Base-by-base conservation (phyloP, 148 eudicot species). In the Cornus florida region DNA sequence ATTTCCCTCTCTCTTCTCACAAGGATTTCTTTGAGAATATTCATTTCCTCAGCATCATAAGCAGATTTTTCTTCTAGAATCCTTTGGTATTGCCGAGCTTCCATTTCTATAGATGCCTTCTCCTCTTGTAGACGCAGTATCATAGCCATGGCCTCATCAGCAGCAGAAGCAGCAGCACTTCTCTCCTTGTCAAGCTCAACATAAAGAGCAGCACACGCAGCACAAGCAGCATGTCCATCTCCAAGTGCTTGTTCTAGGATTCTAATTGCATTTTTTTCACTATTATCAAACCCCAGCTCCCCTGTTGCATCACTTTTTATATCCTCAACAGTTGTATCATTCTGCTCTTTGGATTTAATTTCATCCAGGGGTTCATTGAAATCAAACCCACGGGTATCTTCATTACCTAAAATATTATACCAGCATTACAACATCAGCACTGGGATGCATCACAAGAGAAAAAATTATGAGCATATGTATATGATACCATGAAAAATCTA, bases 61-160 rank as follows among this genome's bases (percentile, higher is more conserved):
- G 89, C 84, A 23, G 98, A 92, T 74, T 94, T 96, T 72, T 96
- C 98, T 86, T 96, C 99, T 70, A 94, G 76, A 39, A 93, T 92
- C 87, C 99, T 92, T 78, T 92, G 95, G 83, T 91, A 93, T 73
- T 96, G 99, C 11, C 94, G 91, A 74, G 98, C 94, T 83, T 94
- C 98, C 89, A 96, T 92, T 86, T 91, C 98, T 57, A 93, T 78
- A 38, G 97, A 87, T 77, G 95, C 98, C 83, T 96, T 96, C 87
- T 96, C 99, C 77, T 93, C 95, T 79, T 93, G 97, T 20, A 94
- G 81, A 22, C 95, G 95, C 48, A 87, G 82, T 78, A 96, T 96
- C 98, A 96, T 96, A 75, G 99, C 89, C 98, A 96, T 96, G 50
- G 99, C 97, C 85, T 96, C 99, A 83, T 96, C 98, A 7, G 99